Conservation (phyloP, 768 basidiomycete genomes). For the Russula vinacea region DNA sequence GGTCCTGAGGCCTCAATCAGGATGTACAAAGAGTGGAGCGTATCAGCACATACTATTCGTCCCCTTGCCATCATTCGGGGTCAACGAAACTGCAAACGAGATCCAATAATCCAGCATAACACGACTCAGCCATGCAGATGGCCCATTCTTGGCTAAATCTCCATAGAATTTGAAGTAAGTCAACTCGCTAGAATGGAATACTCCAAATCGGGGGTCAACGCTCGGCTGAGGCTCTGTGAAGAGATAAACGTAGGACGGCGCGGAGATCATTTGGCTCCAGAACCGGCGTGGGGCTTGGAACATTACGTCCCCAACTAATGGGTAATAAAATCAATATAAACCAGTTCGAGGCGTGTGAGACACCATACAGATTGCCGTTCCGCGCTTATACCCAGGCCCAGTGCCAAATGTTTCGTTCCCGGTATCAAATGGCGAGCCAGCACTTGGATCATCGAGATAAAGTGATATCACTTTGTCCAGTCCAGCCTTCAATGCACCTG, state of each 20-base stretch:
- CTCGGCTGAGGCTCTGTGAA: constrained; percentile 41
- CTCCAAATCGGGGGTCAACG: constrained; percentile 18
- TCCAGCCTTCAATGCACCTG: constrained; percentile 26
- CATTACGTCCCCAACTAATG: constrained; percentile 40
- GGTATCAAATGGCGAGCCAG: constrained; percentile 48
- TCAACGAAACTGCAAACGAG: constrained; percentile 44
- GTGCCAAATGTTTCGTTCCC: constrained; percentile 47
- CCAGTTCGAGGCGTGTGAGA: not conserved
- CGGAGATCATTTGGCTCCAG: constrained; percentile 43
- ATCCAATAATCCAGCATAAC: constrained; percentile 47
- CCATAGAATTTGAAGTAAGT: constrained; percentile 31
- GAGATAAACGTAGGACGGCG: constrained; percentile 42
- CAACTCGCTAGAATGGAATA: constrained; percentile 30
- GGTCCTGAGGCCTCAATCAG: constrained; percentile 4
- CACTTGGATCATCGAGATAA: constrained; percentile 44
- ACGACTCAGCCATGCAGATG: constrained; percentile 33
- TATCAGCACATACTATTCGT: constrained; percentile 33
- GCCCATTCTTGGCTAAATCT: not conserved
- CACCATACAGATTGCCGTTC: constrained; percentile 35
- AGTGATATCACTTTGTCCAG: constrained; percentile 37
- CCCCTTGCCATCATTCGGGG: constrained; percentile 46
- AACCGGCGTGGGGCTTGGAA: constrained; percentile 43
- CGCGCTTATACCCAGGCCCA: constrained; percentile 41
- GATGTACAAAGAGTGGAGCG: not conserved
- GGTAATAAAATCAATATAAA: not conserved